phyloP scores from a whole-genome alignment of 805 yeast species.

The Komagataella kurtzmanii region DNA sequence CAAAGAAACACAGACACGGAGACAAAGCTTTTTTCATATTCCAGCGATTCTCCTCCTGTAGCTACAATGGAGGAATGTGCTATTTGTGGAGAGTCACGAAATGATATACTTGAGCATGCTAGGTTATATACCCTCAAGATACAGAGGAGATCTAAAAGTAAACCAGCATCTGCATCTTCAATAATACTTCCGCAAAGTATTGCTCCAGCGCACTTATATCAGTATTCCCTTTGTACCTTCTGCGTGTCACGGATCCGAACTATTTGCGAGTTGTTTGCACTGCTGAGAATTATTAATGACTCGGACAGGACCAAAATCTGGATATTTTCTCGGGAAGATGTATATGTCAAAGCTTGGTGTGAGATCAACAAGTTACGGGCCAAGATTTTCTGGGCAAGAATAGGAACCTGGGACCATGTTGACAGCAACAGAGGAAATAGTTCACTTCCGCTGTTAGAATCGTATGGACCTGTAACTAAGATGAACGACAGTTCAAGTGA shows the following conservation, averaged over 20 bases:
- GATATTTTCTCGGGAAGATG: slow-evolving; percentile 32
- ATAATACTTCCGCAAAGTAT: slow-evolving; percentile 13
- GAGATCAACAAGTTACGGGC: slow-evolving; percentile 52
- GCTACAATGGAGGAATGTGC: slow-evolving; percentile 70
- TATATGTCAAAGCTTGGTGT: slow-evolving; percentile 37
- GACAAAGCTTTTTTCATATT: slow-evolving; percentile 27
- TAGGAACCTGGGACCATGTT: slow-evolving; percentile 60
- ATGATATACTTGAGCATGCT: slow-evolving; percentile 61
- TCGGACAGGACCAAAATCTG: slow-evolving; percentile 34
- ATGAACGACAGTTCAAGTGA: neutral
- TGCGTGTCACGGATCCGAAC: slow-evolving; percentile 73
- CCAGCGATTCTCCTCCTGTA: slow-evolving; percentile 45
- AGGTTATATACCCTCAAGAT: slow-evolving; percentile 59
- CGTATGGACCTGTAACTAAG: neutral
- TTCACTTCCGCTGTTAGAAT: neutral
- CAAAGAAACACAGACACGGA: slow-evolving; percentile 7
- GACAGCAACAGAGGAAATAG: slow-evolving; percentile 5
- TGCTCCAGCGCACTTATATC: slow-evolving; percentile 18
- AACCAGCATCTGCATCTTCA: slow-evolving; percentile 7
- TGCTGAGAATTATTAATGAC: slow-evolving; percentile 45
- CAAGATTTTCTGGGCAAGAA: slow-evolving; percentile 71
- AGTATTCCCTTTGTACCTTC: slow-evolving; percentile 66
- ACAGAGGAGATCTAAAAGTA: slow-evolving; percentile 8
- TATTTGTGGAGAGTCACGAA: slow-evolving; percentile 70
- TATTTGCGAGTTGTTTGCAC: slow-evolving; percentile 72